These are phyloP conservation scores for Apodospora peruviana DNA, from an alignment of 495 filamentous ascomycete species.

Conservation along the genomic window DNA sequence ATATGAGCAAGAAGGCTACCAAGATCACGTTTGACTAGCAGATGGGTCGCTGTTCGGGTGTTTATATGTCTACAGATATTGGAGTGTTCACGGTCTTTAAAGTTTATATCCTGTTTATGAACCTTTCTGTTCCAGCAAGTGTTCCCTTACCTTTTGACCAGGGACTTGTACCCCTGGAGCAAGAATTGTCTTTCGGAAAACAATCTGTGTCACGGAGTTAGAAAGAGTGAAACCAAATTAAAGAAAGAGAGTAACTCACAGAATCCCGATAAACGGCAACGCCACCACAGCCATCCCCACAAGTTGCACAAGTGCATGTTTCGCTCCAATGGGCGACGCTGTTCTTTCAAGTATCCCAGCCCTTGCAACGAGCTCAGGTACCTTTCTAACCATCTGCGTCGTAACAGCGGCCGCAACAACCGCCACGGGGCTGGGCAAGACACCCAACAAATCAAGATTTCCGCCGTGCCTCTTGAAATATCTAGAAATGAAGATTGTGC, in stretches of 20 bases:
- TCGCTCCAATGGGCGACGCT: slow-evolving; percentile 3
- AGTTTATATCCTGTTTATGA: slow-evolving; percentile 6
- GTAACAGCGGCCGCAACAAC: slow-evolving; percentile 19
- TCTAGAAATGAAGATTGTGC: slow-evolving; percentile 57
- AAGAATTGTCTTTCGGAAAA: slow-evolving; percentile 57
- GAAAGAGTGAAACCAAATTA: not conserved
- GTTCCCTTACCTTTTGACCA: slow-evolving; percentile 23
- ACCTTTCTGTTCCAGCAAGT: too few species aligned
- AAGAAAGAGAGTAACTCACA: slow-evolving; percentile 49
- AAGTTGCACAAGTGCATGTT: slow-evolving; percentile 39
- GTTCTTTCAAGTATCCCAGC: slow-evolving; percentile 8
- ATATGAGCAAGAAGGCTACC: slow-evolving; percentile 71
- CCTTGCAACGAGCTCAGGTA: slow-evolving; percentile 20
- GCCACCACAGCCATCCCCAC: slow-evolving; percentile 46
- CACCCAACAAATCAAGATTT: too few species aligned
- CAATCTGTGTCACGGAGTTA: slow-evolving; percentile 37
- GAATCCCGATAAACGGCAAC: slow-evolving; percentile 44
- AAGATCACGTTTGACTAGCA: slow-evolving; percentile 84
- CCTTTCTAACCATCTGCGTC: slow-evolving; percentile 12
- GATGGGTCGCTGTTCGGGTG: not conserved
- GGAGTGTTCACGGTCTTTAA: too few species aligned
- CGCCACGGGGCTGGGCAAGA: slow-evolving; percentile 24
- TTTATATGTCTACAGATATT: not conserved
- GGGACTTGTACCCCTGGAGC: slow-evolving; percentile 39
- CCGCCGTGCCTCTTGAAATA: slow-evolving; percentile 45